A percentile compares a stretch with the other conserved stretches of the same genome.
Evolutionary conservation across 768 basidiomycete genomes (phyloP).

Genomic region (Psilocybe cyanescens): DNA sequence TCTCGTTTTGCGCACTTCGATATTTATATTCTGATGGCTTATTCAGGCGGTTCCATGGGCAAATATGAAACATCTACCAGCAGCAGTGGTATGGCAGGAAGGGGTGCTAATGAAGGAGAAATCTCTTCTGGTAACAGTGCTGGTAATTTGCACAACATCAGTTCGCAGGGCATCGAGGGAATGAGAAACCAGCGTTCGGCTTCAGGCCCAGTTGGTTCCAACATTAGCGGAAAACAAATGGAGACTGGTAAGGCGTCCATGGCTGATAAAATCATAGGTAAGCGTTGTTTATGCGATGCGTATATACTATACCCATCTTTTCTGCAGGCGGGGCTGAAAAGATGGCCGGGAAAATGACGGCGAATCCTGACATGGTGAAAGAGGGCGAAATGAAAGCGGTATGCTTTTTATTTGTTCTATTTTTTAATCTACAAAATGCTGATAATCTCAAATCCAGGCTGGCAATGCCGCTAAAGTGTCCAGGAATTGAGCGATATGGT

Average conservation of each 20-base stretch:
- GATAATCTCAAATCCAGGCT: no score
- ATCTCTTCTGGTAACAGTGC: background rate
- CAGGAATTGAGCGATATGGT: no score
- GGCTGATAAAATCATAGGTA: slow-evolving; percentile 9
- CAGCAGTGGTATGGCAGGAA: background rate
- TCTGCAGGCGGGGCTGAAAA: slow-evolving; percentile 8
- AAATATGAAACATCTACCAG: background rate
- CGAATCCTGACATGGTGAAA: slow-evolving; percentile 8
- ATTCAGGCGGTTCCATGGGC: background rate
- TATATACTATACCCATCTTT: background rate
- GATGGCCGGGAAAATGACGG: slow-evolving; percentile 8
- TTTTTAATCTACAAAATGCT: no score
- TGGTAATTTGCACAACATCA: background rate
- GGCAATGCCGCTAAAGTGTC: no score
- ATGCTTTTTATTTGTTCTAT: background rate
- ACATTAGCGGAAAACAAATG: background rate
- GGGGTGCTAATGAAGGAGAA: background rate
- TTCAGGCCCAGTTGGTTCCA: background rate
- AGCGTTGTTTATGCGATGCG: background rate
- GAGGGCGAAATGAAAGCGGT: slow-evolving; percentile 6
- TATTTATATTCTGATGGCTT: background rate
- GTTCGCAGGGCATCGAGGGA: background rate
- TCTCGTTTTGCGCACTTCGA: background rate
- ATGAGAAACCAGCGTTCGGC: background rate
- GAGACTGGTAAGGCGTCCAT: background rate